Conservation (phyloP, 495 filamentous ascomycete species). For the Aspergillus funiculosus region DNA sequence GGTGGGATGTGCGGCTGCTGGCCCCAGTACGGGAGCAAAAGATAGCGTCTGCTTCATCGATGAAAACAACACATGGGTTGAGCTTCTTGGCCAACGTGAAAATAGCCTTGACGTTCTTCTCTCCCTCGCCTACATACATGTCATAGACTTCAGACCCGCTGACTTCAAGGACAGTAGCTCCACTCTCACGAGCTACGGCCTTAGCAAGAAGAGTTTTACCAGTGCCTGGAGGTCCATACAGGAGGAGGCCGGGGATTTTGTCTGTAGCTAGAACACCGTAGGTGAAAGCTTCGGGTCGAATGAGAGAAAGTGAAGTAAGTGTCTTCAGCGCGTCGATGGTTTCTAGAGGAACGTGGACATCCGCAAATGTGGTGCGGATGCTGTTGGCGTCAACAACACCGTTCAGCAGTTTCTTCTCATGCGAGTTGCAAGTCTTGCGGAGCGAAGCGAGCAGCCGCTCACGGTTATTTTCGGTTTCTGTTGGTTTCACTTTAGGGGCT, state of each 20-base stretch:
- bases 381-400: constrained; percentile 76
- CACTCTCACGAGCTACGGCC: constrained; percentile 91
- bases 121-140: constrained; percentile 92
- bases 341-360: constrained; percentile 73
- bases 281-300: constrained; percentile 87
- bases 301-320: constrained; percentile 79
- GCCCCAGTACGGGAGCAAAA: constrained; percentile 64
- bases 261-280: constrained; percentile 93
- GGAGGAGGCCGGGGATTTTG: constrained; percentile 78
- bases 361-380: constrained; percentile 77
- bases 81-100: constrained; percentile 89
- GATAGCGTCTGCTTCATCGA: constrained; percentile 93
- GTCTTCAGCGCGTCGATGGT: constrained; percentile 87
- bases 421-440: constrained; percentile 53
- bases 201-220: constrained; percentile 95
- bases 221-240: constrained; percentile 94
- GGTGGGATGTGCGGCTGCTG: constrained; percentile 57
- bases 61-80: constrained; percentile 89
- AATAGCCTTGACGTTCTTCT: constrained; percentile 93
- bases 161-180: constrained; percentile 74
- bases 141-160: constrained; percentile 80
- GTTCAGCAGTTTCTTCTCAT: constrained; percentile 77
- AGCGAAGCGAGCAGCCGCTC: constrained; percentile 36
- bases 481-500: constrained; percentile 23
- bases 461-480: constrained; percentile 26